Evolutionary conservation across 1,284 basidiomycete species (phyloP), one percentile per base, ranked within the genome.

Genomic region (Kalmanozyma brasiliensis): DNA sequence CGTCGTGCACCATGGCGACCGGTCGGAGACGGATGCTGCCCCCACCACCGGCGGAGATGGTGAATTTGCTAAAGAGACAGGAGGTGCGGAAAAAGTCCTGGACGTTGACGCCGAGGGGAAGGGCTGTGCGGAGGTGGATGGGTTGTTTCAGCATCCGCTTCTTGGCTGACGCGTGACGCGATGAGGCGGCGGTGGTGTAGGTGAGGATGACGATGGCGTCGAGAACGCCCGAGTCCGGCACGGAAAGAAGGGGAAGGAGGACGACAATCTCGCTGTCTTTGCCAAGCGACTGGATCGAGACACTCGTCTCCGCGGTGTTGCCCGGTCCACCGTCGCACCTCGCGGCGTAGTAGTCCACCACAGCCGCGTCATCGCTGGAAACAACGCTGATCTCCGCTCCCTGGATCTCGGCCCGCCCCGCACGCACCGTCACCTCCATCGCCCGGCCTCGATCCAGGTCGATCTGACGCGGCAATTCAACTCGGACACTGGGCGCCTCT

Each of bases 81-180:
- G 58, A 47, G 13, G 51, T 44, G 7, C 78, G 73, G 75, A 82
- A 82, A 30, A 73, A 74, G 65, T 82, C 80, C 30, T 82, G 79
- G n/a, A 81, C 74, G 29, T 81, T 79, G 29, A 82, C 78, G 20
- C 79, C 78, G 14, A 82, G 62, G 2, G 79, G 80, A 13, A 81
- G 49, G 0, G 71, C 67, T 24, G 76, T 61, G 4, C 35, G 29
- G 4, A 76, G 49, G 17, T 43, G 48, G 14, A 71, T 34, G 1
- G 42, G 24, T 9, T 37, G 38, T 13, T 51, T 49, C 13, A 63
- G 61, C 10, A 45, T 42, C 19, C 71, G 66, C 34, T 41, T 45
- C 34, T 42, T 55, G 34, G 55, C 70, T 1, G 22, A 11, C 1
- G 49, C 30, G n/a, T 52, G 40, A n/a, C 59, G 56, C 20, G 51